A percentile compares a stretch with the other conserved stretches of the same genome.
These are phyloP conservation scores for Zygoascus bituminiphila DNA, from an alignment of 805 yeast species.

Conservation along the genomic window DNA sequence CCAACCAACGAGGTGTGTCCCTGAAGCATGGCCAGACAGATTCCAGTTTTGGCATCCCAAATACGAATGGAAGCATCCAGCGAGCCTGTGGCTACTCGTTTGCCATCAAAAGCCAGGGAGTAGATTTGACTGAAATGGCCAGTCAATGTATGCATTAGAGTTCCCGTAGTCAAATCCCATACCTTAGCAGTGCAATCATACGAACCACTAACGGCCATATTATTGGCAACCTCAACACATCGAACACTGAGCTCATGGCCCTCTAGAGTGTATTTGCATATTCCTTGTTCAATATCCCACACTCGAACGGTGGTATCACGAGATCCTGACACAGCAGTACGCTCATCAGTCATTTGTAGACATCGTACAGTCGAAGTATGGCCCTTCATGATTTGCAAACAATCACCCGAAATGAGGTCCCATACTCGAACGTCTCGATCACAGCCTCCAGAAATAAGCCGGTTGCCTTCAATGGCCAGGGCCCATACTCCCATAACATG, in stretches of 20 bases:
- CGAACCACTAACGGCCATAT: conserved; percentile 82
- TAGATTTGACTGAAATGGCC: conserved; percentile 88
- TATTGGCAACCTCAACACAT: conserved; percentile 57
- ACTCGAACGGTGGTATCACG: conserved; percentile 86
- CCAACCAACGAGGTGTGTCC: conserved; percentile 96
- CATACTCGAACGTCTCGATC: conserved; percentile 94
- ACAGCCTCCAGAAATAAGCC: conserved; percentile 90
- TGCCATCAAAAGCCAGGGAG: conserved; percentile 91
- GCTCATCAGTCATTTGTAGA: conserved; percentile 68
- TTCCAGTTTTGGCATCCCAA: conserved; percentile 90
- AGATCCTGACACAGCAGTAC: conserved; percentile 76
- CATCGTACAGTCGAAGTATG: conserved; percentile 89
- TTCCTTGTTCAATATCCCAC: conserved; percentile 95
- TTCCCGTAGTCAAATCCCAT: conserved; percentile 89
- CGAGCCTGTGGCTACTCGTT: conserved; percentile 87
- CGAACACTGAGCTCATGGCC: conserved; percentile 71
- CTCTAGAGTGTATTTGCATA: conserved; percentile 59
- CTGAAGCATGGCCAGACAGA: conserved; percentile 60
- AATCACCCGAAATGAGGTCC: conserved; percentile 83
- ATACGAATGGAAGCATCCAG: conserved; percentile 90
- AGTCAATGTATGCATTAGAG: conserved; percentile 77
- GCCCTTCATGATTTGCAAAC: conserved; percentile 80
- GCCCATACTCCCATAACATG: conserved; percentile 99
- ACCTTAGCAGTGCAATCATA: conserved; percentile 82
- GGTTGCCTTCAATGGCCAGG: conserved; percentile 81